Conservation (phyloP, 2,329 filamentous ascomycete species). For the Fusarium mexicanum region DNA sequence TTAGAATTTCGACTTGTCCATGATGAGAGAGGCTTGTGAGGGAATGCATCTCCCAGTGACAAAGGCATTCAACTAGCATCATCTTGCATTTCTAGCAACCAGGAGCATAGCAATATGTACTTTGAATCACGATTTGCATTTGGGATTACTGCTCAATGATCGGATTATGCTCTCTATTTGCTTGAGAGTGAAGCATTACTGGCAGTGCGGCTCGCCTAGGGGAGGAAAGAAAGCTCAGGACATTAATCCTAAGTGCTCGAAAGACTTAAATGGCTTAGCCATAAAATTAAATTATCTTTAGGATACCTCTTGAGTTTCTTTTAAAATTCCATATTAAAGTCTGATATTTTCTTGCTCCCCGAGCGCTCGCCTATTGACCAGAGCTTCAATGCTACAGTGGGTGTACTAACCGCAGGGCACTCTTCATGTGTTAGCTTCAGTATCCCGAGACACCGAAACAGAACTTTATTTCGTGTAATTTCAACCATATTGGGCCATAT, state of each 20-base stretch:
- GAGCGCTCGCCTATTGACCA: not conserved
- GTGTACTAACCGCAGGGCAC: not conserved
- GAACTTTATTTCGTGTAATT: not conserved
- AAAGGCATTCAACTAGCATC: not conserved
- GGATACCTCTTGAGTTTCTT: too few species aligned
- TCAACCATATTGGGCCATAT: not conserved
- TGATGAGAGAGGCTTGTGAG: conserved; percentile 25
- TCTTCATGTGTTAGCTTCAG: not conserved
- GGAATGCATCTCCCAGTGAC: conserved; percentile 1
- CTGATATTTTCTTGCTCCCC: too few species aligned
- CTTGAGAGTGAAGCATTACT: not conserved
- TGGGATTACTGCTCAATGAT: not conserved
- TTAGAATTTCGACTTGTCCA: conserved; percentile 1
- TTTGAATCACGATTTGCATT: not conserved
- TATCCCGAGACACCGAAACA: not conserved
- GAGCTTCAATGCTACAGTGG: not conserved
- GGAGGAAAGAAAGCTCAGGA: too few species aligned
- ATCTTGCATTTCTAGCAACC: not conserved
- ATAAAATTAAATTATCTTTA: accelerated
- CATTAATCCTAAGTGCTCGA: too few species aligned
- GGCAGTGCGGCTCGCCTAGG: not conserved
- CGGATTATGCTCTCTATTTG: too few species aligned
- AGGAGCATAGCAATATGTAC: not conserved
- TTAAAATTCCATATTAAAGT: too few species aligned
- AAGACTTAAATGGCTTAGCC: too few species aligned